Conservation (phyloP, 2,329 filamentous ascomycete genomes). For the Curvularia sp. region DNA sequence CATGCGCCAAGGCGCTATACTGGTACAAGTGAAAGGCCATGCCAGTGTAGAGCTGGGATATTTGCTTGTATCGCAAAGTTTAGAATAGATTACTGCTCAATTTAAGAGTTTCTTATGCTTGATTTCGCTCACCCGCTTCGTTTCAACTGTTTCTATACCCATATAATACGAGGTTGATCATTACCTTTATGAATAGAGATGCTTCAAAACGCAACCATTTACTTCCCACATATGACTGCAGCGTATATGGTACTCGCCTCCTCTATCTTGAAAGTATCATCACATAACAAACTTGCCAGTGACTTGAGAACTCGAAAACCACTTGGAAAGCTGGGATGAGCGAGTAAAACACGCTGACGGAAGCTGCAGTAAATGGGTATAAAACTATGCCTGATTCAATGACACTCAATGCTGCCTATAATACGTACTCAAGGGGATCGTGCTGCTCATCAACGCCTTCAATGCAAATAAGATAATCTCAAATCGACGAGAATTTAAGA, state of each 20-base stretch:
- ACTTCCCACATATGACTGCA: neutral
- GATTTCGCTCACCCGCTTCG: too few relatives aligned
- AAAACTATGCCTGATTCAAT: slow-evolving; percentile 3
- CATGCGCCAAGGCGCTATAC: too few relatives aligned
- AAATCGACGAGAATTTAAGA: neutral
- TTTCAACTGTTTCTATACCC: neutral
- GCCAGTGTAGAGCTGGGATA: too few relatives aligned
- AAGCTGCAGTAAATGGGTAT: neutral
- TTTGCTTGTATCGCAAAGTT: too few relatives aligned
- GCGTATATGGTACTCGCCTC: neutral
- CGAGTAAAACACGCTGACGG: neutral
- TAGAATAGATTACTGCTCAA: too few relatives aligned
- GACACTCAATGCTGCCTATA: neutral
- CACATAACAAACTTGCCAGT: too few relatives aligned
- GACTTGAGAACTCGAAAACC: neutral
- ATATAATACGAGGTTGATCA: neutral
- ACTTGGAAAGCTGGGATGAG: neutral
- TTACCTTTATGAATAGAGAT: too few relatives aligned
- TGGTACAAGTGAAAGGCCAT: too few relatives aligned
- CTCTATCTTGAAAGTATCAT: neutral
- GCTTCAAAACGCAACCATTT: neutral
- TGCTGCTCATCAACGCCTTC: neutral
- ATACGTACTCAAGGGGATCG: neutral
- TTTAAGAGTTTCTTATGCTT: too few relatives aligned
- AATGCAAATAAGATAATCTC: neutral